These are phyloP conservation scores for Russula emetica DNA, from an alignment of 768 basidiomycete species.

Conservation along the genomic window DNA sequence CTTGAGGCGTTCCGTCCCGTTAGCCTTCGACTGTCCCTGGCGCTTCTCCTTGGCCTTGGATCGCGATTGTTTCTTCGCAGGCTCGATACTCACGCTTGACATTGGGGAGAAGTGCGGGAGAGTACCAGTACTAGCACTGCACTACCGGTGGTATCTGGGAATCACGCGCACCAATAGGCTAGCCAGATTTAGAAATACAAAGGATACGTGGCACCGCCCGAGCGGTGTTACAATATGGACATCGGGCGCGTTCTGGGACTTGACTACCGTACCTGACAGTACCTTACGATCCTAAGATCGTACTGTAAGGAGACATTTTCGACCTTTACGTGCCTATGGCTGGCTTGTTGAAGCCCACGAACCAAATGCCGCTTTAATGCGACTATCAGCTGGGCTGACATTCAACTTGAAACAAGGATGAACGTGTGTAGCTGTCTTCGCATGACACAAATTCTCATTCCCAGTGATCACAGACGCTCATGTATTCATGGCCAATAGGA, in stretches of 20 bases:
- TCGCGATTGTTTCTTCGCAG: conserved; percentile 30
- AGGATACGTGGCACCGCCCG: background rate
- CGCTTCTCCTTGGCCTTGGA: conserved; percentile 34
- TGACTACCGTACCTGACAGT: background rate
- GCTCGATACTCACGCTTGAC: conserved; percentile 24
- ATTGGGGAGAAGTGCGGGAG: background rate
- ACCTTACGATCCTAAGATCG: too few relatives aligned
- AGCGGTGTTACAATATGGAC: background rate
- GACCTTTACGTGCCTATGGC: too few relatives aligned
- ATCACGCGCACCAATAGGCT: background rate
- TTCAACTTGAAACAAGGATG: background rate
- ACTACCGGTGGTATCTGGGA: background rate
- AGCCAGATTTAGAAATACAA: conserved; percentile 4
- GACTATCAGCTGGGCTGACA: background rate
- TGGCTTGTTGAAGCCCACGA: too few relatives aligned
- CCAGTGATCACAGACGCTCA: background rate
- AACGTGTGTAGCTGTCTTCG: background rate
- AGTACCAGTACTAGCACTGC: background rate
- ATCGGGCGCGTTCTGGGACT: background rate
- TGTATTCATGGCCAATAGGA: too few relatives aligned
- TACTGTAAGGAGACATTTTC: too few relatives aligned
- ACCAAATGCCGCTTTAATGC: too few relatives aligned
- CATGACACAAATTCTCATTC: background rate
- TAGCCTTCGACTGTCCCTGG: conserved; percentile 31
- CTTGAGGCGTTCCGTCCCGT: conserved; percentile 65